Conservation (phyloP, 225 moss, liverwort and hornwort genomes). For the Pleurozium schreberi region DNA sequence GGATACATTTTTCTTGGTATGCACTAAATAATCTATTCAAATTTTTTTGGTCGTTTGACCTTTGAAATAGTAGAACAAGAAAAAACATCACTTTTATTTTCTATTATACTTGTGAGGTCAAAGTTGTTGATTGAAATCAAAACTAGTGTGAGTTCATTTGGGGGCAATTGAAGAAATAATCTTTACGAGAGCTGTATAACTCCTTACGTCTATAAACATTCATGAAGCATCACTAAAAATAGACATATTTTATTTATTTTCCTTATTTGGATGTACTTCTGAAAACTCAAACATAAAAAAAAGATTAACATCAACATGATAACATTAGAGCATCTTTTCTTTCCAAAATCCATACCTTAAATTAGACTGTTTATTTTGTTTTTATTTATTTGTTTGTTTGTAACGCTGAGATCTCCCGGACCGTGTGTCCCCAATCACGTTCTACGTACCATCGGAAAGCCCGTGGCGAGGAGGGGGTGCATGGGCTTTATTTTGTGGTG, state of each 20-base stretch:
- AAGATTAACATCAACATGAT: background rate
- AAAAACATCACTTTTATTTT: background rate
- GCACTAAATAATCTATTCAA: background rate
- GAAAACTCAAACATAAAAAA: background rate
- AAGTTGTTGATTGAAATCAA: background rate
- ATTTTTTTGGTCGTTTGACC: background rate
- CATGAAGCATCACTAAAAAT: background rate
- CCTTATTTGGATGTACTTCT: rapidly evolving
- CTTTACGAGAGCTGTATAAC: background rate
- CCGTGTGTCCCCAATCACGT: too few relatives aligned
- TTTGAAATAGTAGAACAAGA: background rate
- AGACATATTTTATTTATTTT: too few relatives aligned
- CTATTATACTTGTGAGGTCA: background rate
- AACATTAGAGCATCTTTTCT: background rate
- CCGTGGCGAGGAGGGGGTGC: too few relatives aligned
- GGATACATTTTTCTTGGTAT: rapidly evolving
- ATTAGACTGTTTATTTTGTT: too few relatives aligned
- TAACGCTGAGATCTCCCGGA: too few relatives aligned
- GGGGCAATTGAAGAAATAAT: background rate
- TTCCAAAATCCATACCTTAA: too few relatives aligned
- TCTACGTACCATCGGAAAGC: too few relatives aligned
- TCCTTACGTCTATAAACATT: background rate
- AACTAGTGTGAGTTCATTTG: background rate
- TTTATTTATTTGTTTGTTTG: too few relatives aligned
- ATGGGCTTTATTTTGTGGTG: too few relatives aligned